Base-by-base conservation (phyloP, 352 stramenopile species). In the Phytophthora sojae region DNA sequence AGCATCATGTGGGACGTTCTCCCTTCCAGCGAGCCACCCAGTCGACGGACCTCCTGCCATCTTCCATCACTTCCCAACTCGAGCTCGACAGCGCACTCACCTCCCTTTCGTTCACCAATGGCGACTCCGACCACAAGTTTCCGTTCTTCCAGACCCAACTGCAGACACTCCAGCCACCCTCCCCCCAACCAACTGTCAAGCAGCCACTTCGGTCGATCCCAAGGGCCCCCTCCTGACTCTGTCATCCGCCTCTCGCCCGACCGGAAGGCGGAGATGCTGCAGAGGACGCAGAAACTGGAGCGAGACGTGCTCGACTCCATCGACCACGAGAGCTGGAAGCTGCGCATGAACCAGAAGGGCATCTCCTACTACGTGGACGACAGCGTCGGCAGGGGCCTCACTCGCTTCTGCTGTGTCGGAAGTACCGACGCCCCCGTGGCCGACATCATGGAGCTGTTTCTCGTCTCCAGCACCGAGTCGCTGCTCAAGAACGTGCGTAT, bases 301-400 rank as follows among this genome's bases (percentile, higher is more conserved):
- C 52, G 30, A 19, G 19, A 62, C 6, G 75, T 81, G 11, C 59
- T 79, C 30, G 25, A 50, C 7, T 77, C 58, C 26, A 72, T 79
- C 70, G 32, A 71, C n/a, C 39, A 61, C 17, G 23, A 49, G 4
- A 54, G 57, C 4, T 83, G 76, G 76, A 83, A 79, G 57, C 73
- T 54, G 12, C 58, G 35, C 2, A 79, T 75, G 76, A 52, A 49
- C 29, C 78, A 81, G 56, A 79, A 77, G 61, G 68, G 71, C 55
- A 79, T 83, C 66, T 30, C 71, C 15, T 89, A 83, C 73, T 89
- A 75, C 56, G 75, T 86, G 25, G 77, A 89, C 64, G 65, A 85
- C 29, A 76, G 71, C 14, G 79, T 86, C 3, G 67, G 32, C 17
- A 74, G 73, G 63, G 71, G 70, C 0, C n/a, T 72, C 30, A 80